These are phyloP conservation scores for Sarocladium brachiariae DNA, from an alignment of 2,329 filamentous ascomycete species.

Conservation along the genomic window DNA sequence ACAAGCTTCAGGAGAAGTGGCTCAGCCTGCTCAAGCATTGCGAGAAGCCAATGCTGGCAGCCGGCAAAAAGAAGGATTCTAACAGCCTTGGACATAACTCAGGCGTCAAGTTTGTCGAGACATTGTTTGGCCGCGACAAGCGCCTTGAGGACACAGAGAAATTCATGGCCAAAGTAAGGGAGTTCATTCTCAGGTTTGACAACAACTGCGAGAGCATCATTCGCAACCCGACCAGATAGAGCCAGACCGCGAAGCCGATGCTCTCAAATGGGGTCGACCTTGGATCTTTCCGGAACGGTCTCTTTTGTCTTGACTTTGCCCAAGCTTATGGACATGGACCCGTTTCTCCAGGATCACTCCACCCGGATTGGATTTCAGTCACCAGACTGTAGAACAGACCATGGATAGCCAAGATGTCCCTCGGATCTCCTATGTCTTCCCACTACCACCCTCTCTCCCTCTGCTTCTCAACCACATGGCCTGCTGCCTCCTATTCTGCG, in stretches of 20 bases:
- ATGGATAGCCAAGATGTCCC: neutral
- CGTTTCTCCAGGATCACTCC: neutral
- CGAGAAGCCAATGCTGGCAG: slow-evolving; percentile 92
- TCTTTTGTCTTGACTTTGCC: slow-evolving; percentile 7
- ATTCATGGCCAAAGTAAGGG: slow-evolving; percentile 80
- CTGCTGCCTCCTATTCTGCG: neutral
- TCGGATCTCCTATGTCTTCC: slow-evolving; percentile 4
- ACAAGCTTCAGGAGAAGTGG: slow-evolving; percentile 7
- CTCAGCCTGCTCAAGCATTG: slow-evolving; percentile 70
- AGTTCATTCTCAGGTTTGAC: slow-evolving; percentile 88
- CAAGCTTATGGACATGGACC: slow-evolving; percentile 2
- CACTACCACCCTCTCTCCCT: neutral
- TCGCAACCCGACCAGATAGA: slow-evolving; percentile 48
- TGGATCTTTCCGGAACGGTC: slow-evolving; percentile 2
- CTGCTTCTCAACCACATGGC: neutral
- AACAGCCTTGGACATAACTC: slow-evolving; percentile 74
- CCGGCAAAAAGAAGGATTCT: slow-evolving; percentile 63
- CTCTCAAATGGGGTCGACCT: neutral
- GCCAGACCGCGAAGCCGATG: neutral
- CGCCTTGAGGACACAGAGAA: slow-evolving; percentile 86
- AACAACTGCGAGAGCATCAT: slow-evolving; percentile 93
- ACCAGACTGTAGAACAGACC: neutral
- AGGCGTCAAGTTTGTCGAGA: slow-evolving; percentile 91
- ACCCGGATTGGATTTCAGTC: slow-evolving; percentile 4
- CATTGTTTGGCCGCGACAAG: slow-evolving; percentile 86